Base-by-base conservation (phyloP, 164 flowering plant genomes). In the Liriodendron chinense region DNA sequence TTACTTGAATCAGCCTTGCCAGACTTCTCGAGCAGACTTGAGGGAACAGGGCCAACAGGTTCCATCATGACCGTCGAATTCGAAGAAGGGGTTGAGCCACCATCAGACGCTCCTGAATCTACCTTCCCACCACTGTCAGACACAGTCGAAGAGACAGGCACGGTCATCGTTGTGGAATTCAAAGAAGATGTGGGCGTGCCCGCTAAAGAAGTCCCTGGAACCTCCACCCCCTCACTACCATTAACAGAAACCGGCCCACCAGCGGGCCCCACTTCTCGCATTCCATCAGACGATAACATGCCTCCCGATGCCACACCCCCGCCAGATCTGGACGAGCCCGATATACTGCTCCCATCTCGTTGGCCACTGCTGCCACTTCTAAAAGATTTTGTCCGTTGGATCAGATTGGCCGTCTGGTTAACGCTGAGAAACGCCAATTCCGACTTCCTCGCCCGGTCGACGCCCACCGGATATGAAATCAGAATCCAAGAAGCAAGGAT, bases 401-500 rank as follows among this genome's bases (percentile, higher is more conserved):
- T 26, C 75, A 13, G 24, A 25, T 21, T 22, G 6, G 50, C 65
- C 7, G 68, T 65, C 47, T 68, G 75, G 57, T 67, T 61, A 49
- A 1, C 10, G 57, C 20, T 48, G 47, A 59, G n/a, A 47, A 62
- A 48, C 9, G 57, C 26, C 10, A 71, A 56, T 23, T 16, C 83
- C 21, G 79, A 43, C 59, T 73, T 73, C 3, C 57, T 66, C 0
- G 76, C 22, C 65, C 24, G 73, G 75, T 86, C 82, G 20, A 82
- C 71, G 50, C 79, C 80, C 34, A 84, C 78, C 53, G 88, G 81
- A 78, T 89, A 75, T 0, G 94, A 86, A 72, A 92, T 79, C 69
- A 91, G 72, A 75, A 91, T 48, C 76, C 81, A 82, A 0, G 93
- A 89, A 74, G 89, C 93, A 24, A 88, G 73, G 69, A 86, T 57